phyloP scores from a whole-genome alignment of 768 basidiomycete genomes.

The Amanita subjunquillea region DNA sequence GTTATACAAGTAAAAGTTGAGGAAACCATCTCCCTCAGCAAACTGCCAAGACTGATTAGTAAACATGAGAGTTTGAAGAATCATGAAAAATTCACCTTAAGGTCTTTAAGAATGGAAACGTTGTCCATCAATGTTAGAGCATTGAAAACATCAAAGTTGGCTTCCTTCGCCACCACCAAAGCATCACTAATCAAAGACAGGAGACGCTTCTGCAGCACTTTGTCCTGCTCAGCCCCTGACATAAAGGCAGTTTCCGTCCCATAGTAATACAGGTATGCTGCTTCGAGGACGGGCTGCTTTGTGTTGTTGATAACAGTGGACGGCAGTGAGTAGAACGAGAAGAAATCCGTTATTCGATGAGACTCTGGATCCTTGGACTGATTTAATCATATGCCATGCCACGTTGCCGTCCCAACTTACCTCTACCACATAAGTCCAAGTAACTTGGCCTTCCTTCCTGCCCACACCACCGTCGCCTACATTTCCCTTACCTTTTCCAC shows the following conservation, averaged over 20 bases:
- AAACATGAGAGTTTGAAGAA: background rate
- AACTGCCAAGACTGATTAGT: constrained; percentile 42
- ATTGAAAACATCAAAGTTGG: constrained; percentile 95
- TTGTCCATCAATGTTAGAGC: constrained; percentile 95
- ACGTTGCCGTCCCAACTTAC: constrained; percentile 25
- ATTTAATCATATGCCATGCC: background rate
- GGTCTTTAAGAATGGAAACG: constrained; percentile 63
- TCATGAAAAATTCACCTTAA: constrained; percentile 48
- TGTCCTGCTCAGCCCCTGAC: constrained; percentile 49
- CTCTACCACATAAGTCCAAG: constrained; percentile 96
- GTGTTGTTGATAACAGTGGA: constrained; percentile 79
- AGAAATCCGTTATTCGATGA: constrained; percentile 84
- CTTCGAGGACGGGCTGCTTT: constrained; percentile 71
- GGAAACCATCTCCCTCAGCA: constrained; percentile 82
- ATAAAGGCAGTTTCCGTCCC: constrained; percentile 70
- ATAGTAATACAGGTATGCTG: constrained; percentile 95
- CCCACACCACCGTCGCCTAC: constrained; percentile 37
- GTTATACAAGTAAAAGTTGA: constrained; percentile 93
- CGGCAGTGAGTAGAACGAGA: constrained; percentile 95
- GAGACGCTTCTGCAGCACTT: constrained; percentile 57
- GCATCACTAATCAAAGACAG: constrained; percentile 69
- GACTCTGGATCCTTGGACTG: constrained; percentile 62
- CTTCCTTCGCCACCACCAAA: constrained; percentile 67
- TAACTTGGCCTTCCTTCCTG: constrained; percentile 71
- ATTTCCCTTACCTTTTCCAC: constrained; percentile 61